These are phyloP conservation scores for Pittosporum tobira DNA, from an alignment of 129 eudicot species.

Conservation along the genomic window DNA sequence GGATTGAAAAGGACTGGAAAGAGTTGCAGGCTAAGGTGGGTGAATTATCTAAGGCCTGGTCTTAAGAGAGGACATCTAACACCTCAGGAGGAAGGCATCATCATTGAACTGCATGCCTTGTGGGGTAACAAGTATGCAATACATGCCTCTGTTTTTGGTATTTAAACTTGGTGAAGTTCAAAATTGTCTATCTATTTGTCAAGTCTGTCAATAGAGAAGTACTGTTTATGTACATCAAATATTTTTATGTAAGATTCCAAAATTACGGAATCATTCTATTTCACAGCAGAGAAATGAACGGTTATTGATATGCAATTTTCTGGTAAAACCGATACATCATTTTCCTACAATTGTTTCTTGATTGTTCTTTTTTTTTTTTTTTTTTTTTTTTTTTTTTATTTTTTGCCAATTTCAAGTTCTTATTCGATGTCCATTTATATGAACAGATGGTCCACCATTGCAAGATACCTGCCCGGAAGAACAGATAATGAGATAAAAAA, in stretches of 20 bases:
- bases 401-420: not conserved
- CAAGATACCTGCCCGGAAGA: conserved; percentile 70
- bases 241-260: no score
- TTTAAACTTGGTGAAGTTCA: no score
- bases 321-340: no score
- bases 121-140: conserved; percentile 73
- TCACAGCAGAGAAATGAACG: no score
- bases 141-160: not conserved
- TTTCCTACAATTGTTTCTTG: no score
- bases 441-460: conserved; percentile 73
- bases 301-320: no score
- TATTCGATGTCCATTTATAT: not conserved
- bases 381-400: not conserved
- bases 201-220: no score
- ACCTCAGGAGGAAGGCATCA: conserved; percentile 78
- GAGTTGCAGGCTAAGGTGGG: conserved; percentile 84
- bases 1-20: conserved; percentile 70
- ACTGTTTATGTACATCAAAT: no score
- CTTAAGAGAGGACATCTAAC: conserved; percentile 65
- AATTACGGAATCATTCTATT: no score
- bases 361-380: not conserved
- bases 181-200: no score
- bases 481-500: conserved; percentile 70
- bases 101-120: conserved; percentile 65
- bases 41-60: conserved; percentile 74